Conservation (phyloP, 2,329 filamentous ascomycete genomes). For the Colletotrichum agaves region DNA sequence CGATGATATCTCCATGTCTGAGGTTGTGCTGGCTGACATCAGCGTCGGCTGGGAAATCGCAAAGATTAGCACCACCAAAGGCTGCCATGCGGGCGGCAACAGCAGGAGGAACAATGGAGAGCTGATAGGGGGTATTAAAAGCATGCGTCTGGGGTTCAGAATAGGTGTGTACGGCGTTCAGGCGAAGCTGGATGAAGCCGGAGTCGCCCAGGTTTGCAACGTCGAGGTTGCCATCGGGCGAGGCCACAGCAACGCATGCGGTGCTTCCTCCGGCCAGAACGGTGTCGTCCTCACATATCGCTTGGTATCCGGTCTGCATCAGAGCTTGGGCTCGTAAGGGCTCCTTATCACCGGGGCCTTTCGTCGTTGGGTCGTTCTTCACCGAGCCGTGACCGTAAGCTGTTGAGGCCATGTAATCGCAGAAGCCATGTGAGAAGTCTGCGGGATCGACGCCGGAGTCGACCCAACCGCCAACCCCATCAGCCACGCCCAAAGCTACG, state of each 20-base stretch:
- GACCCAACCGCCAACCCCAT: conserved; percentile 95
- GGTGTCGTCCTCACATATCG: conserved; percentile 76
- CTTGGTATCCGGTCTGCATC: conserved; percentile 86
- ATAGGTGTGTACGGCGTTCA: conserved; percentile 85
- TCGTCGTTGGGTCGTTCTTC: conserved; percentile 41
- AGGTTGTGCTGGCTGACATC: conserved; percentile 80
- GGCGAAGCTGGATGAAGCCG: conserved; percentile 86
- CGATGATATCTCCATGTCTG: conserved; percentile 90
- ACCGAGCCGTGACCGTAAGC: conserved; percentile 67
- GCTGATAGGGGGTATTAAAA: conserved; percentile 97
- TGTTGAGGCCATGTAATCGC: conserved; percentile 88
- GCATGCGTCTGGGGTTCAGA: conserved; percentile 92
- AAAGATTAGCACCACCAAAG: conserved; percentile 84
- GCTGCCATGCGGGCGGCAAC: conserved; percentile 83
- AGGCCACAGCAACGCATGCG: conserved; percentile 85
- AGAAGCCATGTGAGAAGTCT: conserved; percentile 93
- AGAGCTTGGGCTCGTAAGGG: conserved; percentile 53
- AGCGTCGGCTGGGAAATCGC: conserved; percentile 86
- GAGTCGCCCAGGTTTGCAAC: conserved; percentile 96
- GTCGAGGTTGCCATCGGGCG: conserved; percentile 79
- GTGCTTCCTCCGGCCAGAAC: conserved; percentile 91
- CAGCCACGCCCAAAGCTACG: conserved; percentile 88
- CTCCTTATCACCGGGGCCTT: conserved; percentile 24
- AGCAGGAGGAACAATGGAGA: conserved; percentile 85
- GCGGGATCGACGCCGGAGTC: conserved; percentile 93